phyloP scores from a whole-genome alignment of 1,284 basidiomycete species.

The Amylostereum areolatum region DNA sequence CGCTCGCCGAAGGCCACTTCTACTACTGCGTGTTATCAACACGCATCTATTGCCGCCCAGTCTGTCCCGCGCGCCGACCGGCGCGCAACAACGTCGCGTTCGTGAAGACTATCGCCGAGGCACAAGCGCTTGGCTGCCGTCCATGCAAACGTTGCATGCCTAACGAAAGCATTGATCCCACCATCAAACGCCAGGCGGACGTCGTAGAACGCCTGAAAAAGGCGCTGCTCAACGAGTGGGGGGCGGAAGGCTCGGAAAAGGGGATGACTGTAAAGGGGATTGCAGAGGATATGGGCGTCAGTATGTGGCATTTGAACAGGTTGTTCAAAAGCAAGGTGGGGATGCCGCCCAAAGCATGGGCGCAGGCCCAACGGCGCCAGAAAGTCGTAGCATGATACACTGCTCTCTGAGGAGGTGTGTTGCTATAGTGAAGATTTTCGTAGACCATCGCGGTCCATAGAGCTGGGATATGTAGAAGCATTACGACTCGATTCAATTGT shows the following conservation, averaged over 20 bases:
- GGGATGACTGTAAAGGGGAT: background rate
- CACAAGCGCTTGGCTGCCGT: background rate
- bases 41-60: background rate
- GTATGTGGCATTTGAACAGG: background rate
- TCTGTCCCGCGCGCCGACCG: background rate
- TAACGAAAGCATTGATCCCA: background rate
- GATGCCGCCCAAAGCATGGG: background rate
- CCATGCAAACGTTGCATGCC: background rate
- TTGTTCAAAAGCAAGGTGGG: background rate
- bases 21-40: background rate
- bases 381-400: too few species aligned
- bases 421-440: too few species aligned
- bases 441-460: too few species aligned
- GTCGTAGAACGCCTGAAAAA: background rate
- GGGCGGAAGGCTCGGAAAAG: background rate
- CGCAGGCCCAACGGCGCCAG: too few species aligned
- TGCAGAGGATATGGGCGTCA: background rate
- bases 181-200: background rate
- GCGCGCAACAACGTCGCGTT: background rate
- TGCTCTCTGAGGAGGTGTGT: too few species aligned
- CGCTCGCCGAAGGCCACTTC: background rate
- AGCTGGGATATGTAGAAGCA: too few species aligned
- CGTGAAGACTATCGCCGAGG: background rate
- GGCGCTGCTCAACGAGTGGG: background rate
- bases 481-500: too few species aligned